Evolutionary conservation across 345 rosid species (phyloP).

Genomic region (Salix dunnii): DNA sequence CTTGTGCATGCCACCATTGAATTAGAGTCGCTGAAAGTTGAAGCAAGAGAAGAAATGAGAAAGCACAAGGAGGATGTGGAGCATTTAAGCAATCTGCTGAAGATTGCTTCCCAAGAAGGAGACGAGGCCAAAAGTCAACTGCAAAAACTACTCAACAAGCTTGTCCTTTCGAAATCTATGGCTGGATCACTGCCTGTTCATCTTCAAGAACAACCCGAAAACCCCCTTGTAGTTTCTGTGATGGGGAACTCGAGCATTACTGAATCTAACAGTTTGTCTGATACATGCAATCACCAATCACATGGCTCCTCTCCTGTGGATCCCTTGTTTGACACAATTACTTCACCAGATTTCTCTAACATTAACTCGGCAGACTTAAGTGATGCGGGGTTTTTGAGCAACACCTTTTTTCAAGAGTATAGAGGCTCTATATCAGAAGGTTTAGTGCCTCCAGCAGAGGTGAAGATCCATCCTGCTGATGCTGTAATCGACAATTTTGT

Average conservation of each 20-base stretch:
- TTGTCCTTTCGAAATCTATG: slow-evolving; percentile 22
- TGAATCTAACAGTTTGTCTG: slow-evolving; percentile 64
- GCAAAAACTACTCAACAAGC: slow-evolving; percentile 48
- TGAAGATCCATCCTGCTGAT: slow-evolving; percentile 38
- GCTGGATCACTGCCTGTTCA: slow-evolving; percentile 1
- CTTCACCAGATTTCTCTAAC: slow-evolving; percentile 67
- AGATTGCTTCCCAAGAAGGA: slow-evolving; percentile 65
- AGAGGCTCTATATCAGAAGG: slow-evolving; percentile 14
- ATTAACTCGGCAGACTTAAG: slow-evolving; percentile 44
- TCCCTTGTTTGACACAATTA: slow-evolving; percentile 63
- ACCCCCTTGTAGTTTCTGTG: slow-evolving; percentile 20
- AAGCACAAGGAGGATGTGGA: slow-evolving; percentile 48
- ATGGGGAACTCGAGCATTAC: slow-evolving; percentile 80
- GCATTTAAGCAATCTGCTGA: slow-evolving; percentile 46
- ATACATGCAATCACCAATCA: slow-evolving; percentile 38
- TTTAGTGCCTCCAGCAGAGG: slow-evolving; percentile 11
- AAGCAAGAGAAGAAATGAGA: slow-evolving; percentile 51
- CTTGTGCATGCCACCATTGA: slow-evolving; percentile 56
- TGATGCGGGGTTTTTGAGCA: slow-evolving; percentile 19
- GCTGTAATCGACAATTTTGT: slow-evolving; percentile 46
- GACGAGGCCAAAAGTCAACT: slow-evolving; percentile 70
- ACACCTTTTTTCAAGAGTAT: slow-evolving; percentile 22
- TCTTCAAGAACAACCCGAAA: slow-evolving; percentile 19
- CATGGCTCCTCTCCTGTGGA: slow-evolving; percentile 68
- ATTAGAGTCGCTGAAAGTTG: slow-evolving; percentile 55